These are phyloP conservation scores for Venturia asperata DNA, from an alignment of 2,329 filamentous ascomycete genomes.

Conservation along the genomic window DNA sequence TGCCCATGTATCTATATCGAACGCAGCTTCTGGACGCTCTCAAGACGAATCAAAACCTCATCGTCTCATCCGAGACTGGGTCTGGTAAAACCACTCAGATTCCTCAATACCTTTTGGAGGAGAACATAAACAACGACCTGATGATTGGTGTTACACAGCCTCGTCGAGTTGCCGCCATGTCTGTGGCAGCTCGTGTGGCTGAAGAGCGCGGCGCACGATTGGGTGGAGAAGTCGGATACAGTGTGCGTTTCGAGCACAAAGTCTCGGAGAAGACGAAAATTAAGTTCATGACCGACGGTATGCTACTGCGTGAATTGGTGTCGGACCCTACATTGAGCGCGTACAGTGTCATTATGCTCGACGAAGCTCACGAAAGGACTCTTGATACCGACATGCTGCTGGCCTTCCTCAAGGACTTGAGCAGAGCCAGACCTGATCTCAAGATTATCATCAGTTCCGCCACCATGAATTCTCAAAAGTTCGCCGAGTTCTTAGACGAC, in stretches of 20 bases:
- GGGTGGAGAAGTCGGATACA: slow-evolving; percentile 88
- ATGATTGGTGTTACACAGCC: slow-evolving; percentile 94
- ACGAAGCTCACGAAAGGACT: slow-evolving; percentile 93
- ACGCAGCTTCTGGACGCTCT: slow-evolving; percentile 82
- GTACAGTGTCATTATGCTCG: slow-evolving; percentile 89
- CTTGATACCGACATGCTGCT: slow-evolving; percentile 86
- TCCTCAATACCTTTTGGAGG: slow-evolving; percentile 88
- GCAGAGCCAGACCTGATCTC: slow-evolving; percentile 72
- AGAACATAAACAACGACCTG: slow-evolving; percentile 78
- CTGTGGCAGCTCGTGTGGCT: slow-evolving; percentile 88
- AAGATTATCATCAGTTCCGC: slow-evolving; percentile 90
- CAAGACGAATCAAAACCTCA: slow-evolving; percentile 76
- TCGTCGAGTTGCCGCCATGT: slow-evolving; percentile 93
- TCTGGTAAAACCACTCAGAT: slow-evolving; percentile 94
- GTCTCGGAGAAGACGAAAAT: slow-evolving; percentile 86
- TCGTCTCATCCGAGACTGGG: slow-evolving; percentile 91
- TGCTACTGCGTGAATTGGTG: slow-evolving; percentile 83
- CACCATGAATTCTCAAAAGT: slow-evolving; percentile 90
- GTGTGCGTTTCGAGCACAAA: slow-evolving; percentile 88
- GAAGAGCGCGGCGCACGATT: slow-evolving; percentile 88
- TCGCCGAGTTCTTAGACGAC: slow-evolving; percentile 84
- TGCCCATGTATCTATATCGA: slow-evolving; percentile 84
- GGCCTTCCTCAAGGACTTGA: slow-evolving; percentile 81
- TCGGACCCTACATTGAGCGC: slow-evolving; percentile 75
- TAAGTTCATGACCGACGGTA: slow-evolving; percentile 97